Base-by-base conservation (phyloP, 2,329 filamentous ascomycete genomes). In the Lachnellula hyalina region DNA sequence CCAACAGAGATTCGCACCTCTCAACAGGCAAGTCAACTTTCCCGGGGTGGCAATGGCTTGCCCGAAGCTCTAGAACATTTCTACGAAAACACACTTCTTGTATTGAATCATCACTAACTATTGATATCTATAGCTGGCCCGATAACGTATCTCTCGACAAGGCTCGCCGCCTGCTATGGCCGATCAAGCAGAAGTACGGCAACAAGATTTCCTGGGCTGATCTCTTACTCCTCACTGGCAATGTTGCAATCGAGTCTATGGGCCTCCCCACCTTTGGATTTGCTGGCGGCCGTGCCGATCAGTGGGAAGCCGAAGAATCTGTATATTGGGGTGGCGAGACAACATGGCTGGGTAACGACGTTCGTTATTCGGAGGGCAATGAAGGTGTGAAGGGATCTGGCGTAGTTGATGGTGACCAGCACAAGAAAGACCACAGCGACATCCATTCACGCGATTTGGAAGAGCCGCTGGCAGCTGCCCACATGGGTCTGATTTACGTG, bases 181-280 rank as follows among this genome's bases (percentile, higher is more conserved):
- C 80, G 52, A 80, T 84, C 69, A 84, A 84, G 74, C 78, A 82
- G 59, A 84, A 84, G 74, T 83, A 84, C 59, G 81, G 81, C 61
- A 77, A 75, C 73, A 80, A 81, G 72, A 79, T 84, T 68, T 84
- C 81, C 0, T 84, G 81, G 81, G 78, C 80, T 8, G 81, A 84
- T 61, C 70, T 84, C 59, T 70, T 79, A 56, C 72, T 83, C 40
- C 76, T 83, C 58, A 77, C 78, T 42, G 81, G 81, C 55, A 83
- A 83, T 65, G 78, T 82, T 21, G 80, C 81, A 51, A 72, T 84
- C 45, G 81, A 83, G 69, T 78, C 77, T 52, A 83, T 83, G 79
- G 81, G 80, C 53, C 74, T 80, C 67, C 75, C 77, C 65, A 78
- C 79, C 53, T 80, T 63, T 56, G 81, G 81, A 44, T 84, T 83